Evolutionary conservation across 805 yeast species (phyloP).

Genomic region (Yarrowia phangngaensis): DNA sequence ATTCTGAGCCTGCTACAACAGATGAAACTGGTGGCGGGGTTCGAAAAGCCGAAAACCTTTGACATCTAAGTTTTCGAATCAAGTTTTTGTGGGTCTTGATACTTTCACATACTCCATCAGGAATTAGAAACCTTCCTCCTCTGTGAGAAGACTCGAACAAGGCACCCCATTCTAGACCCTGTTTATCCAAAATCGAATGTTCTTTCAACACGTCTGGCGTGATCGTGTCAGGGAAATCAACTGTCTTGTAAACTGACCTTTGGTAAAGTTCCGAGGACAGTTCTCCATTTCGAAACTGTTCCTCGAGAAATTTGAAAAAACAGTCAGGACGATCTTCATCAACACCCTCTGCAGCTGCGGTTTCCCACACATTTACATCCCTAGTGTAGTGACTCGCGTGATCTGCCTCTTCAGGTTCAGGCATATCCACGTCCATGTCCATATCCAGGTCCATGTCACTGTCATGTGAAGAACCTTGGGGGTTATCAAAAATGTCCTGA

Average conservation of each 20-base stretch:
- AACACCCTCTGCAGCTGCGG: conserved; percentile 19
- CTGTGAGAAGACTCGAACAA: conserved; percentile 9
- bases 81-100: conserved; percentile 4
- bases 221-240: conserved; percentile 6
- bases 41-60: conserved; percentile 5
- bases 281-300: conserved; percentile 10
- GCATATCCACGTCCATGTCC: conserved; percentile 10
- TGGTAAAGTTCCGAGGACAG: conserved; percentile 19
- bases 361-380: conserved; percentile 6
- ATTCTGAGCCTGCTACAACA: neutral
- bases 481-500: conserved; percentile 10
- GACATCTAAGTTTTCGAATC: conserved; percentile 5
- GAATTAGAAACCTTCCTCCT: conserved; percentile 15
- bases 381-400: conserved; percentile 18
- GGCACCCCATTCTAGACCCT: conserved; percentile 24
- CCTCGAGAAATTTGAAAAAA: conserved; percentile 24
- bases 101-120: conserved; percentile 19
- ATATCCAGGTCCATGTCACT: conserved; percentile 1
- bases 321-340: conserved; percentile 21
- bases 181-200: conserved; percentile 19
- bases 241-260: conserved; percentile 19
- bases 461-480: conserved; percentile 10
- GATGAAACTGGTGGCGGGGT: neutral
- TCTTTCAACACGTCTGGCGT: conserved; percentile 7
- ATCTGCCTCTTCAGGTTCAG: neutral